Percentiles rank a stretch among this genome's conserved stretches.
These are phyloP conservation scores for Schizopora paradoxa DNA, from an alignment of 1,284 basidiomycete genomes.

Conservation along the genomic window DNA sequence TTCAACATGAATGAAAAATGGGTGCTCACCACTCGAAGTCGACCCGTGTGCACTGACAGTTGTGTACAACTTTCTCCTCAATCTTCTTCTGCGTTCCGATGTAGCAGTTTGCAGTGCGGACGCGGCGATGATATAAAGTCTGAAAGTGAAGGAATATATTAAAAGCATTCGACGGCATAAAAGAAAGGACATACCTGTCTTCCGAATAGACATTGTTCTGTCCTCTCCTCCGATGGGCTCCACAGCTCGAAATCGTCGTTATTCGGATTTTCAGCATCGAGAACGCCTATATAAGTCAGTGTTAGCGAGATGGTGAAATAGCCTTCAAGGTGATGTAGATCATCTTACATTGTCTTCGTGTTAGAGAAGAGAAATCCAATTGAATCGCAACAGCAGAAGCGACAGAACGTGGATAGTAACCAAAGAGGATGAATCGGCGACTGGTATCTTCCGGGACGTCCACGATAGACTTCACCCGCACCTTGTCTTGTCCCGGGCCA, in stretches of 20 bases:
- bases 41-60: constrained; percentile 64
- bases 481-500: constrained; percentile 58
- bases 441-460: constrained; percentile 91
- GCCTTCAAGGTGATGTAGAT: background rate
- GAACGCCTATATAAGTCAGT: constrained; percentile 45
- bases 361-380: constrained; percentile 84
- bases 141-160: constrained; percentile 27
- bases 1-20: background rate
- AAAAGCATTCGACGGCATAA: background rate
- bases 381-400: constrained; percentile 69
- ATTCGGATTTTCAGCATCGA: constrained; percentile 65
- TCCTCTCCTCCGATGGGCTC: constrained; percentile 83
- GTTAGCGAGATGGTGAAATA: constrained; percentile 18
- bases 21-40: constrained; percentile 88
- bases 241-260: constrained; percentile 93
- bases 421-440: constrained; percentile 86
- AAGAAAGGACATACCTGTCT: constrained; percentile 50
- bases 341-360: constrained; percentile 64
- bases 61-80: constrained; percentile 50
- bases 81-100: constrained; percentile 67
- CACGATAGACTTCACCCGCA: constrained; percentile 76
- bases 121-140: constrained; percentile 84
- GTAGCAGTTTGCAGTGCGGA: constrained; percentile 75
- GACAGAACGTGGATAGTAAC: constrained; percentile 48
- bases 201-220: constrained; percentile 80